Evolutionary conservation across 2,329 filamentous ascomycete genomes (phyloP).

Genomic region (Curvularia verruculosa): DNA sequence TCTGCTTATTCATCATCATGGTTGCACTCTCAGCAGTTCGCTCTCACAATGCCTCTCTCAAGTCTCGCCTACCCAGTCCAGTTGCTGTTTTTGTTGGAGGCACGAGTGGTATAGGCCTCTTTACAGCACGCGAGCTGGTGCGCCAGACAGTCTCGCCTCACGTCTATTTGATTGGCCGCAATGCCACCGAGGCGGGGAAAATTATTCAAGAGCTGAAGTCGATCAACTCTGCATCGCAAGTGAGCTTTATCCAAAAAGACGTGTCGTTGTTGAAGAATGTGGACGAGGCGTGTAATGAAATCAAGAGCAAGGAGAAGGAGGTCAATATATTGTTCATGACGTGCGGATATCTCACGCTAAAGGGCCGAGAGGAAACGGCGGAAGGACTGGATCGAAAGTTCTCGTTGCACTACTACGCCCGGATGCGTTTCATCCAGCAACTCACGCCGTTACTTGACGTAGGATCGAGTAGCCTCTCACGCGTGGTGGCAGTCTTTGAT

Average conservation of each 20-base stretch:
- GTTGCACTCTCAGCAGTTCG: slow-evolving; percentile 32
- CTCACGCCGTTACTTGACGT: slow-evolving; percentile 46
- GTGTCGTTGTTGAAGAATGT: slow-evolving; percentile 51
- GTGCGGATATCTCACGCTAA: slow-evolving; percentile 55
- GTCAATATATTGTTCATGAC: slow-evolving; percentile 64
- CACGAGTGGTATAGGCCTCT: slow-evolving; percentile 53
- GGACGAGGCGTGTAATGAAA: slow-evolving; percentile 54
- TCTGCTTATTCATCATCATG: slow-evolving; percentile 19
- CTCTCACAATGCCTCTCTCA: slow-evolving; percentile 35
- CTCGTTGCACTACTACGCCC: slow-evolving; percentile 44
- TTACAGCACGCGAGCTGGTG: slow-evolving; percentile 53
- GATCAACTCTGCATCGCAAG: slow-evolving; percentile 47
- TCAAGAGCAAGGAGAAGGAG: slow-evolving; percentile 57
- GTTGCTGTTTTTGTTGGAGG: slow-evolving; percentile 51
- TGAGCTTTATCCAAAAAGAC: slow-evolving; percentile 52
- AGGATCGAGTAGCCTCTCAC: slow-evolving; percentile 27
- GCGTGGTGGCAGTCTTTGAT: slow-evolving; percentile 41
- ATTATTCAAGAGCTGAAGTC: slow-evolving; percentile 48
- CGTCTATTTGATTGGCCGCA: slow-evolving; percentile 54
- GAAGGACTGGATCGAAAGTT: slow-evolving; percentile 48
- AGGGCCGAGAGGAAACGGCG: slow-evolving; percentile 46
- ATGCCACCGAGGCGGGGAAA: slow-evolving; percentile 44
- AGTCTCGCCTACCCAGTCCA: slow-evolving; percentile 30
- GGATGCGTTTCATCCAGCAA: slow-evolving; percentile 48
- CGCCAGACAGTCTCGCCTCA: slow-evolving; percentile 47